Evolutionary conservation across 805 yeast genomes (phyloP), one percentile per base, ranked within the genome.

Genomic region (Lipomyces yamanashiensis): DNA sequence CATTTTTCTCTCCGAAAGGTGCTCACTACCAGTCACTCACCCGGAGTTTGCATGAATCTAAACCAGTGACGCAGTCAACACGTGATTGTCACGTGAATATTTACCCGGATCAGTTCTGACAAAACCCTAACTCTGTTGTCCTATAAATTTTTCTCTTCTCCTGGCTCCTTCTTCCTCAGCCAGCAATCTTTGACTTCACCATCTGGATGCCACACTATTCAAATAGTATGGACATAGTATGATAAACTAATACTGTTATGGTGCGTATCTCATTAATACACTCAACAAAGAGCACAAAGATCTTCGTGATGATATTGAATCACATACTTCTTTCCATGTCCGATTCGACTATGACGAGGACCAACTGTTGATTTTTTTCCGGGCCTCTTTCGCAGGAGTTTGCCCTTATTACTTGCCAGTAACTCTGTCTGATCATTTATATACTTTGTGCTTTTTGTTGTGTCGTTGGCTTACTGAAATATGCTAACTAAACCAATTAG

Each of bases 331-430:
- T 66, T 66, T 64, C 69, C 59, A 23, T 48, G 67, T 66, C 69
- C 69, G 69, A 66, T 60, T 54, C 69, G 69, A 66, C 69, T 66
- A 56, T 66, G 69, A 66, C 69, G 69, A 66, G 64, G 68, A 66
- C 64, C 34, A 45, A 41, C 50, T 49, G 47, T 51, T 59, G 63
- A 54, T 51, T 37, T 62, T 50, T 10, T 34, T 39, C 43, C 28
- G 28, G 62, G 54, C 57, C 60, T 54, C 68, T 58, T 56, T 66
- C 69, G 69, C 69, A 58, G 67, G 67, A 58, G 54, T 19, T 28
- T 28, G 10, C 54, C 59, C 52, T 62, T 62, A 53, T 66, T 66
- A 66, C 69, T 66, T 66, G 69, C 68, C 69, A 66, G 69, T 66
- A 66, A 66, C 58, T 44, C 41, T 44, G 69, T 66, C 69, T 66